phyloP scores from a whole-genome alignment of 2,329 filamentous ascomycete species.

The Harringtonia aguacate region DNA sequence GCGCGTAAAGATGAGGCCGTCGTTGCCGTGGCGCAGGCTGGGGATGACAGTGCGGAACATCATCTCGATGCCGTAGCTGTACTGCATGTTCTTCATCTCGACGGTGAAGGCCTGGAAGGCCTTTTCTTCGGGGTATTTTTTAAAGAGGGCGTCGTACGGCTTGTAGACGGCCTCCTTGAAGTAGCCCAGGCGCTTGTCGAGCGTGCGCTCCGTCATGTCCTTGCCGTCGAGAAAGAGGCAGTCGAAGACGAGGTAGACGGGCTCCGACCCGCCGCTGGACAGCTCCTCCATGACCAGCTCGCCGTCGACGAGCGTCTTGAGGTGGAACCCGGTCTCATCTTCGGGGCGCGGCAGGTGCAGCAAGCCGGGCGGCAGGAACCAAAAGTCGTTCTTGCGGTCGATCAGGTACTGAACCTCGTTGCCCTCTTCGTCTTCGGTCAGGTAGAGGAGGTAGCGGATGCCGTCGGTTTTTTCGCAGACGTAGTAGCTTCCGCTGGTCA shows the following conservation, averaged over 20 bases:
- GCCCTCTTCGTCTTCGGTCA: conserved; percentile 53
- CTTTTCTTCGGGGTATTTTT: conserved; percentile 57
- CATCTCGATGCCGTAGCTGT: conserved; percentile 78
- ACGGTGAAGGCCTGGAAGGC: conserved; percentile 67
- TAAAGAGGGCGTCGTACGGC: conserved; percentile 55
- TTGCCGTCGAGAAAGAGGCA: conserved; percentile 73
- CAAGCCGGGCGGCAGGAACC: conserved; percentile 57
- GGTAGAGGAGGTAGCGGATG: conserved; percentile 88
- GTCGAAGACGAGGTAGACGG: conserved; percentile 89
- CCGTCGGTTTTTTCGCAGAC: conserved; percentile 98
- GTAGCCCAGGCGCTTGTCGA: conserved; percentile 83
- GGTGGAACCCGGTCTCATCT: conserved; percentile 55
- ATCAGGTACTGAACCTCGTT: conserved; percentile 79
- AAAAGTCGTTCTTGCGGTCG: conserved; percentile 97
- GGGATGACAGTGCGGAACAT: conserved; percentile 87
- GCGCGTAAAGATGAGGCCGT: conserved; percentile 97
- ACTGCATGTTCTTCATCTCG: conserved; percentile 81
- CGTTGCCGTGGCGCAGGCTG: conserved; percentile 80
- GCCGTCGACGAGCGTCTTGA: conserved; percentile 76
- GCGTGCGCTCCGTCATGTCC: conserved; percentile 63
- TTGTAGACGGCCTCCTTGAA: conserved; percentile 68
- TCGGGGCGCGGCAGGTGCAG: conserved; percentile 72
- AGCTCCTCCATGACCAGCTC: conserved; percentile 84
- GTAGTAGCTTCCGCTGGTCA: conserved; percentile 56
- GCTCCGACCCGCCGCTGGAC: conserved; percentile 53